Evolutionary conservation across 257 asterid species (phyloP).

Genomic region (Orobanche coerulescens): DNA sequence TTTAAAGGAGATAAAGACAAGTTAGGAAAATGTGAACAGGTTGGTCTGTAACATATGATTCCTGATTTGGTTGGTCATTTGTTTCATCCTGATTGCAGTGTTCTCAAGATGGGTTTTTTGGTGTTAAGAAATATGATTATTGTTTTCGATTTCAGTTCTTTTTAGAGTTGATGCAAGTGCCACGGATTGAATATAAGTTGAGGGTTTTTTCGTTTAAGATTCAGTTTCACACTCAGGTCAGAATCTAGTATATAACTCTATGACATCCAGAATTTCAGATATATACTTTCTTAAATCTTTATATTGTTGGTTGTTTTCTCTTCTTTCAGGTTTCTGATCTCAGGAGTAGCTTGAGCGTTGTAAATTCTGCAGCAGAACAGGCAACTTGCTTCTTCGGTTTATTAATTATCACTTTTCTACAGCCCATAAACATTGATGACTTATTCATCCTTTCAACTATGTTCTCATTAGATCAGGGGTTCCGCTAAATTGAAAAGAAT

Average conservation of each 20-base stretch:
- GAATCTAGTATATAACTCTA: slow-evolving; percentile 22
- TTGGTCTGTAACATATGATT: slow-evolving; percentile 43
- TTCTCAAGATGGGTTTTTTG: not conserved
- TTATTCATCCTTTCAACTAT: slow-evolving; percentile 20
- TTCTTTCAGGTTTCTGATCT: slow-evolving; percentile 74
- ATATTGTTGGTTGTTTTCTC: slow-evolving; percentile 4
- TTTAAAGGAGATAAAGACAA: slow-evolving; percentile 78
- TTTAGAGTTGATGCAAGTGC: slow-evolving; percentile 94
- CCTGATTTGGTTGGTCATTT: slow-evolving; percentile 9
- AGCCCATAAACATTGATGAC: slow-evolving; percentile 15
- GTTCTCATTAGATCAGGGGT: slow-evolving; percentile 70
- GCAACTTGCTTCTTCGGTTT: slow-evolving; percentile 37
- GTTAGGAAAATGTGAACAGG: slow-evolving; percentile 95
- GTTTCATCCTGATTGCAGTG: slow-evolving; percentile 7
- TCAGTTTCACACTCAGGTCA: slow-evolving; percentile 76
- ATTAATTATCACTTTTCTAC: slow-evolving; percentile 18
- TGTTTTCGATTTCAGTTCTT: slow-evolving; percentile 49
- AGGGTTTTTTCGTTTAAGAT: slow-evolving; percentile 86
- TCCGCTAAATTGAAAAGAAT: slow-evolving; percentile 77
- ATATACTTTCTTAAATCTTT: not conserved
- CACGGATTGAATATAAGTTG: slow-evolving; percentile 75
- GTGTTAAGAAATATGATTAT: slow-evolving; percentile 16
- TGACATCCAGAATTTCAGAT: slow-evolving; percentile 11
- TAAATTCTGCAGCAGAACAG: slow-evolving; percentile 86
- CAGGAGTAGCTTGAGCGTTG: slow-evolving; percentile 58